Base-by-base conservation (phyloP, 441 rosid species). In the Breynia disticha region DNA sequence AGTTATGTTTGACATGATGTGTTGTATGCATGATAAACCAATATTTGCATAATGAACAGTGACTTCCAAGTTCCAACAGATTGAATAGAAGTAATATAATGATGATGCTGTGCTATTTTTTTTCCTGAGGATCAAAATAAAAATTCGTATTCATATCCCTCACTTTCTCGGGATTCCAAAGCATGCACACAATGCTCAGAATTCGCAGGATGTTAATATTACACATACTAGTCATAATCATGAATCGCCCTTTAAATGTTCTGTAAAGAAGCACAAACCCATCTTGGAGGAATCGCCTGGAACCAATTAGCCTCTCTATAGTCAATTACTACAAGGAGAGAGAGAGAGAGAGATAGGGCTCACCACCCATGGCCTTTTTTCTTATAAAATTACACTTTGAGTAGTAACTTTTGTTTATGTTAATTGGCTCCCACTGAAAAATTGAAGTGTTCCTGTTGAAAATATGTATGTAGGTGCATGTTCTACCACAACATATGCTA, bases 401-500 rank as follows among this genome's bases (percentile, higher is more conserved):
- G 45, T 16, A n/a, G n/a, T n/a, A n/a, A n/a, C 43, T 11, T 45
- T 37, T 48, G 9, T 28, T 45, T 45, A n/a, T 45, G n/a, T 18
- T 3, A 18, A 5, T 4, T 45, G 13, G 48, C 16, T 45, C 7
- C 48, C 18, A n/a, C 6, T 3, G n/a, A 4, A 45, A 45, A 45
- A 15, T 21, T 16, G 0, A 28, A 28, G 7, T 28, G 3, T 41
- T 15, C 13, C 3, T 41, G n/a, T 41, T 41, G 44, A 15, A 15
- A 41, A 11, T 41, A 9, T 41, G 11, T 5, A 37, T 39, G 55
- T 21, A 90, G 95, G 85, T 90, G 71, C 97, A 90, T 76, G 77
- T 90, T 65, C 75, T 90, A 69, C 97, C 95, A 17, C 93, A 80
- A 64, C 83, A 86, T 79, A 82, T 89, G 80, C 71, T 89, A 16